phyloP scores from a whole-genome alignment of 345 rosid species.

The Eucalyptus polyanthemos region DNA sequence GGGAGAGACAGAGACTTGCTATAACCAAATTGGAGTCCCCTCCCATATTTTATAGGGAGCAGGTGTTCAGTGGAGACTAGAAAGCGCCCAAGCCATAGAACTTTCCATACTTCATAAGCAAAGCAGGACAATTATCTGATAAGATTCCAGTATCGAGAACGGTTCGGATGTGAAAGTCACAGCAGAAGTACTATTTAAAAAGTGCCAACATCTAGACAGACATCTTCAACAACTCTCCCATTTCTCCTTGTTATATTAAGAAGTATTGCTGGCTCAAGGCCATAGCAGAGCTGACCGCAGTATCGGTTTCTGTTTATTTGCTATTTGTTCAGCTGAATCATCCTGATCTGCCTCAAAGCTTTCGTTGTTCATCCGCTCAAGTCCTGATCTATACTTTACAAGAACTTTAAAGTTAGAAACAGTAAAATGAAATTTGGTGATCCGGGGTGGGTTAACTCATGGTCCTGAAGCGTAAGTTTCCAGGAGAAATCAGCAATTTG shows the following conservation, averaged over 20 bases:
- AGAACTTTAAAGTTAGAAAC: not conserved
- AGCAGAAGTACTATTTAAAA: not conserved
- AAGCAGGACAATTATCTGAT: not conserved
- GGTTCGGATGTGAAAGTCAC: not conserved
- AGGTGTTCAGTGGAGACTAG: not conserved
- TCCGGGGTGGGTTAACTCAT: not conserved
- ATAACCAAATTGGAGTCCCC: not conserved
- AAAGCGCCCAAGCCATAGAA: not conserved
- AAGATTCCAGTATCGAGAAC: not conserved
- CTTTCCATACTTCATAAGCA: not conserved
- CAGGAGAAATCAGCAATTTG: not conserved
- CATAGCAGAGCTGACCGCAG: not conserved
- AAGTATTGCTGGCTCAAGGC: not conserved
- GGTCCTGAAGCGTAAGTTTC: not conserved
- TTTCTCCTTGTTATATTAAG: not conserved
- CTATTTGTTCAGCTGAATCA: not conserved
- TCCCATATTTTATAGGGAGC: not conserved
- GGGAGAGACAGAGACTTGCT: not conserved
- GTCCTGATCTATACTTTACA: not conserved
- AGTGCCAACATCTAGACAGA: not conserved
- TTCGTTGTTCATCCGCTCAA: not conserved
- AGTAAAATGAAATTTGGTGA: not conserved
- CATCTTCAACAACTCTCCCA: not conserved
- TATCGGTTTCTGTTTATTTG: not conserved
- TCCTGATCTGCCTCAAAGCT: not conserved